These are phyloP conservation scores for Angomonas deanei DNA, from an alignment of 208 protist species.

Conservation along the genomic window DNA sequence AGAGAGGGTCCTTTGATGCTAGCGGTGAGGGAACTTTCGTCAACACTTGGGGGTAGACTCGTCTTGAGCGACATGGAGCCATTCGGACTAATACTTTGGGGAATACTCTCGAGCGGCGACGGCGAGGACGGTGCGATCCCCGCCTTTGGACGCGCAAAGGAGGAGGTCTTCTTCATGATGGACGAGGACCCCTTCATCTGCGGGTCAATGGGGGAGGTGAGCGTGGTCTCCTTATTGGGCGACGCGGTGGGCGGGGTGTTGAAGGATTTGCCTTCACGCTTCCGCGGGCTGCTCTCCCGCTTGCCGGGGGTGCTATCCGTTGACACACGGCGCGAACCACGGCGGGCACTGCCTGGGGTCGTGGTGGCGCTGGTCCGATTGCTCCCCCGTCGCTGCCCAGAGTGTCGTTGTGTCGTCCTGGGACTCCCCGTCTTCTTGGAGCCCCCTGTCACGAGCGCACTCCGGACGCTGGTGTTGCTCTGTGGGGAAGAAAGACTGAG, in stretches of 20 bases:
- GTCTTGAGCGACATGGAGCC: too few relatives aligned
- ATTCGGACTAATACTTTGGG: too few relatives aligned
- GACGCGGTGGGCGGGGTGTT: background rate
- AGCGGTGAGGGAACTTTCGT: background rate
- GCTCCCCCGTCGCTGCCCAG: too few relatives aligned
- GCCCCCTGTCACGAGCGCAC: background rate
- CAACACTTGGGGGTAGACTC: background rate
- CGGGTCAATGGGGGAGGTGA: too few relatives aligned
- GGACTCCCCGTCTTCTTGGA: background rate
- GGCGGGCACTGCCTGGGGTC: background rate
- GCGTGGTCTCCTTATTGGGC: background rate
- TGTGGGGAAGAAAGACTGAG: background rate
- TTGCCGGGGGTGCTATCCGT: background rate
- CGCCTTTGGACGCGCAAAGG: background rate
- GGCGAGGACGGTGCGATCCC: background rate
- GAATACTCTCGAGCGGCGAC: background rate
- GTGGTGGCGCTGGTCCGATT: background rate
- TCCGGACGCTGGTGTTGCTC: background rate
- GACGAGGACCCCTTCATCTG: too few relatives aligned
- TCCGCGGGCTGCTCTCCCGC: background rate
- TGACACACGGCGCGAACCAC: too few relatives aligned
- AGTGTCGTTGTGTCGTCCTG: background rate
- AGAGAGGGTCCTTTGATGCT: background rate
- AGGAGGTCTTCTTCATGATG: background rate
- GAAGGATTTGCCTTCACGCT: conserved; percentile 4